A percentile compares a stretch with the other conserved stretches of the same genome.
These are phyloP conservation scores for Raddia guianensis DNA, from an alignment of 176 grass and related monocot genomes.

Conservation along the genomic window DNA sequence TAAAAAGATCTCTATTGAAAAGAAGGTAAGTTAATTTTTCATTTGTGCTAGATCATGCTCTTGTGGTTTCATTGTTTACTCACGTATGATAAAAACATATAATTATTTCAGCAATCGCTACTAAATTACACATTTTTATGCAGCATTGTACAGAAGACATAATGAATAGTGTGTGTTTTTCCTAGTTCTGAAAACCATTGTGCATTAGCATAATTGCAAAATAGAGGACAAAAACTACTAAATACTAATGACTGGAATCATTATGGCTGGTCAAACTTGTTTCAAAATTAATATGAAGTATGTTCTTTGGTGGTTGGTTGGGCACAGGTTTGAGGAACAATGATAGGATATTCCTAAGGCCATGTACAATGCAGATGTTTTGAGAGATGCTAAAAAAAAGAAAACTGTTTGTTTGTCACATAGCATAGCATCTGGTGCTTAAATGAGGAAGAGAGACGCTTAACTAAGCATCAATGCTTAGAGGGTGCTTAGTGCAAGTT, in stretches of 20 bases:
- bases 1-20: constrained; percentile 65
- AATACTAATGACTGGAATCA: neutral
- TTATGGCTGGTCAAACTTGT: neutral
- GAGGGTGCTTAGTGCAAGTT: too few species aligned
- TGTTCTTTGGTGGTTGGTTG: too few species aligned
- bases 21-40: constrained; percentile 54
- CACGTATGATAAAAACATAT: neutral
- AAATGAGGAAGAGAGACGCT: too few species aligned
- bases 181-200: neutral
- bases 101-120: neutral
- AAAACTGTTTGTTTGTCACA: too few species aligned
- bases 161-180: neutral
- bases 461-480: too few species aligned
- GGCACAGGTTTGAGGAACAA: too few species aligned
- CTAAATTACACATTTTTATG: neutral
- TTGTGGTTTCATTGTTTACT: neutral
- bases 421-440: too few species aligned
- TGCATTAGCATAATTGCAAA: neutral
- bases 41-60: neutral
- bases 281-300: too few species aligned
- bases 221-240: neutral
- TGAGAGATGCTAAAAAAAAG: too few species aligned
- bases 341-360: too few species aligned
- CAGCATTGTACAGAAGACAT: neutral
- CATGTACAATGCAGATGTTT: too few species aligned